Percentiles rank a stretch among this genome's conserved stretches.
Evolutionary conservation across 2,329 filamentous ascomycete genomes (phyloP).

Genomic region (Aureobasidium sp.): DNA sequence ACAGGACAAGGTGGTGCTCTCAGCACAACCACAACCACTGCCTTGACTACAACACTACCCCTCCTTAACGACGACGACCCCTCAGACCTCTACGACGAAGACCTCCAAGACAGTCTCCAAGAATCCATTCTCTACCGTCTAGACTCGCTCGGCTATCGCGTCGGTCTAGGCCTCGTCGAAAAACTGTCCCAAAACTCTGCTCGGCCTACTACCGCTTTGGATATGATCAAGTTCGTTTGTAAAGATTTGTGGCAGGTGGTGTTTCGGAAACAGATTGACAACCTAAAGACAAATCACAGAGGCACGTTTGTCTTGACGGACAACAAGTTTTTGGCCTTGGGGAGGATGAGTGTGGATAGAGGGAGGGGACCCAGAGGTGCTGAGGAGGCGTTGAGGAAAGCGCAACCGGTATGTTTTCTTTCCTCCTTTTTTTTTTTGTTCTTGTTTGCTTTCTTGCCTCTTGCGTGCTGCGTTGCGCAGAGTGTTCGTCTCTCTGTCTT

Average conservation of each 20-base stretch:
- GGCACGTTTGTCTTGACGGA: conserved; percentile 96
- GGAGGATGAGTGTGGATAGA: conserved; percentile 73
- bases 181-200: conserved; percentile 42
- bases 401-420: conserved; percentile 60
- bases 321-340: conserved; percentile 79
- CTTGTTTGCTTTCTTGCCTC: not conserved
- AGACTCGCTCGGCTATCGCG: conserved; percentile 79
- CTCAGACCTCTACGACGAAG: conserved; percentile 14
- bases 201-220: conserved; percentile 82
- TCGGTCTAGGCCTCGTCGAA: conserved; percentile 87
- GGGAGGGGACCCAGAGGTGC: conserved; percentile 22
- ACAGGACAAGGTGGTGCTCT: not conserved
- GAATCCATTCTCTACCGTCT: conserved; percentile 80
- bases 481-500: not conserved
- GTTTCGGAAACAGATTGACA: conserved; percentile 96
- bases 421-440: not conserved
- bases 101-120: conserved; percentile 71
- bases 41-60: not conserved
- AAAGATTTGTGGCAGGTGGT: conserved; percentile 95
- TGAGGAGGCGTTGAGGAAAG: conserved; percentile 50
- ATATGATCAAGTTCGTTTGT: conserved; percentile 97
- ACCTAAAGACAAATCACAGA: conserved; percentile 95
- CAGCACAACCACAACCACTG: not conserved
- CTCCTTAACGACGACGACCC: not conserved
- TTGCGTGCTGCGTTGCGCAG: too few species aligned